These are phyloP conservation scores for Aegilops longissima DNA, from an alignment of 176 grass and related monocot genomes.

Conservation along the genomic window DNA sequence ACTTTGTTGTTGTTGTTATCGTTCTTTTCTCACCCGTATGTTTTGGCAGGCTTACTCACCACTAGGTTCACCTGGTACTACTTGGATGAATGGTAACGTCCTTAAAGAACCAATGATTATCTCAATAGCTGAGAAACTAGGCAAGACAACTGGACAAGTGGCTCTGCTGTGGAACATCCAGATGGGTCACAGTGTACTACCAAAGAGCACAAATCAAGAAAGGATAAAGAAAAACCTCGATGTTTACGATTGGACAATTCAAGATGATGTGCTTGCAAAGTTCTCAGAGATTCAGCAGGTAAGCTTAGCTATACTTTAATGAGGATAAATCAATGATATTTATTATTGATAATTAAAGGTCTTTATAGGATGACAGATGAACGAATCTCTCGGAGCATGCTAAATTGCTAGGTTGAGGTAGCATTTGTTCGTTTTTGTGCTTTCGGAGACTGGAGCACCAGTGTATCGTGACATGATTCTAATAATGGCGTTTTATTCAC, in stretches of 20 bases:
- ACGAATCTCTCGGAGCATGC: not conserved
- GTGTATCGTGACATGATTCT: not conserved
- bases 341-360: not conserved
- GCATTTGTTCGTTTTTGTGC: not conserved
- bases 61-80: constrained; percentile 53
- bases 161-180: constrained; percentile 65
- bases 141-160: constrained; percentile 65
- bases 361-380: not conserved
- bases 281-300: constrained; percentile 68
- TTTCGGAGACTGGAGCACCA: not conserved
- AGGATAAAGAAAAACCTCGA: constrained; percentile 70
- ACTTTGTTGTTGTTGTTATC: not conserved
- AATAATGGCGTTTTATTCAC: too few species aligned
- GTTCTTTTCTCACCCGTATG: too few species aligned
- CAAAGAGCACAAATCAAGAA: constrained; percentile 60
- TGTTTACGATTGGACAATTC: constrained; percentile 65
- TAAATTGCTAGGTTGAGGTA: not conserved
- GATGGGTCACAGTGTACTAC: constrained; percentile 67
- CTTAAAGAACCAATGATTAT: constrained; percentile 42
- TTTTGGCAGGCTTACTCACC: constrained; percentile 66
- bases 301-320: not conserved
- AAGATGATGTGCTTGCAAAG: constrained; percentile 46
- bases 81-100: constrained; percentile 40
- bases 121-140: constrained; percentile 53
- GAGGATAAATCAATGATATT: not conserved